Evolutionary conservation across 177 flowering plant species (phyloP), one percentile per base, ranked within the genome.

Genomic region (Telopea speciosissima): DNA sequence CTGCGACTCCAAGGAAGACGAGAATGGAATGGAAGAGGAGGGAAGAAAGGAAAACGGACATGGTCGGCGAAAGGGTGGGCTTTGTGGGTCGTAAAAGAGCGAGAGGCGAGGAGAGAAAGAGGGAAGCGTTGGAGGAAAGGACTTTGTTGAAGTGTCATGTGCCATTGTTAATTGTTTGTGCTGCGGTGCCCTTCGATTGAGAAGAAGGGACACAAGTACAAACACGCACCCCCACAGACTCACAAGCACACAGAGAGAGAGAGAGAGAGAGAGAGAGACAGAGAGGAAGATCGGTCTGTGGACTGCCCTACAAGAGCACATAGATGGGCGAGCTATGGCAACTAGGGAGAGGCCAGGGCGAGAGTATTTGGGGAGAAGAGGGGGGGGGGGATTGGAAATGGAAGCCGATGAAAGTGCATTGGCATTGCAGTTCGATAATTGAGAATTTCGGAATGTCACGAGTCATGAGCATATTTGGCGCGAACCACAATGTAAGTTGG

Each of bases 261-360:
- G 40, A 36, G 40, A 36, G 40, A 49, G 49, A 44, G 49, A 44
- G 49, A 44, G 49, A 31, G 49, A 9, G 49, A 44, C 5, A 44
- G 49, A 13, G 49, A 44, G 19, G 54, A 49, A 72, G 66, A 63
- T 58, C 76, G 78, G 85, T 82, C 81, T 71, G 77, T 44, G 72
- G 76, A 78, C 72, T 68, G 73, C 70, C 66, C 74, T 76, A 72
- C 83, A 82, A 61, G 22, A 52, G 67, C 69, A 70, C 73, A 70
- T 74, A 49, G 75, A 26, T 62, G 68, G 60, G 78, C 61, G 80
- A 72, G 72, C 67, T 5, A 36, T 36, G 40, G 40, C 6, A 0
- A 33, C 5, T 72, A 70, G 63, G 31, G 40, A 42, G 28, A 22
- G 33, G 62, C 13, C 13, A 25, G 49, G 33, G 67, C 17, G 1